Evolutionary conservation across 176 grass and related monocot genomes (phyloP), one percentile per base, ranked within the genome.

Genomic region (Zoysia pacifica): DNA sequence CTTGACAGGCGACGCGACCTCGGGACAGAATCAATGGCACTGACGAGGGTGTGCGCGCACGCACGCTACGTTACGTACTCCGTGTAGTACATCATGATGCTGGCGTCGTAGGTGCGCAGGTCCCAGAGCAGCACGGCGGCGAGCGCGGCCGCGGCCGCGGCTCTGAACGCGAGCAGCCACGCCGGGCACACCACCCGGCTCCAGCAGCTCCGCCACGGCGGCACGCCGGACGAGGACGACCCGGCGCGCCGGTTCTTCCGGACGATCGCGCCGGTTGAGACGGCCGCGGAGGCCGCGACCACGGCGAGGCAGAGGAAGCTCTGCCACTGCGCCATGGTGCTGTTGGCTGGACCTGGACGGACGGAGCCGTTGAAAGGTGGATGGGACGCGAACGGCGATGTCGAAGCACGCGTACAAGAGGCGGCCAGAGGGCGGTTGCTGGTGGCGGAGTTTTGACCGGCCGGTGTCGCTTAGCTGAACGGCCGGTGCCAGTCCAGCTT

Each of bases 51-150:
- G 28, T 28, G 28, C 28, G 28, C 28, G 28, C 28, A 28, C 28
- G 28, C 28, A 28, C 28, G 28, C 28, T 28, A 28, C 28, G 28
- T 28, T 28, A 69, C 84, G 48, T 81, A 91, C 89, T 87, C 89
- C 11, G 89, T 91, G 59, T 91, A 91, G 53, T 91, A 91, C 40
- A 91, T 1, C 62, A 91, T 83, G 8, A 91, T 84, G 51, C 75
- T 72, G 11, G 43, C 1, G 48, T 81, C 89, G 20, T 91, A 91
- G 59, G 67, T 87, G 19, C 49, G 12, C 19, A 65, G 16, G 72
- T 78, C 89, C 85, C 78, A 91, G 13, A 76, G 5, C 18, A 91
- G 70, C 2, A 80, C 48, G 10, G 8, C 71, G 14, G 70, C 62
- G 71, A 91, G 62, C 14, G 65, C 42, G 43, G 39, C 65, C 7